Base-by-base conservation (phyloP, 2,329 filamentous ascomycete genomes). In the Acrodontium crateriforme region DNA sequence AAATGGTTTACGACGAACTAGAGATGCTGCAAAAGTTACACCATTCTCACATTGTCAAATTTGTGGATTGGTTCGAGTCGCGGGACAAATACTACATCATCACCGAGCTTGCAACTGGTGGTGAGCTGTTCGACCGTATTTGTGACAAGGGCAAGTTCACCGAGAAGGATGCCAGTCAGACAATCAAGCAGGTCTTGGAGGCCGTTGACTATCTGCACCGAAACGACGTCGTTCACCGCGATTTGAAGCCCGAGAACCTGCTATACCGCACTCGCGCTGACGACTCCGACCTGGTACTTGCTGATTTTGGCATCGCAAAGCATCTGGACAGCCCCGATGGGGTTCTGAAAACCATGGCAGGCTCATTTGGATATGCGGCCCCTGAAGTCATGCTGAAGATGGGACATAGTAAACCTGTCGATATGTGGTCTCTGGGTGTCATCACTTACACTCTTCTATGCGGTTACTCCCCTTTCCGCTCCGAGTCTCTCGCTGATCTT, bases 21-120 rank as follows among this genome's bases (percentile, higher is more conserved):
- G 71, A 84, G 42, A 84, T 98, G 74, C 69, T 98, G 40, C 84
- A 94, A 60, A 72, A 73, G 34, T 72, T 98, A 51, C 71, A 84
- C 51, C 89, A 98, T 55, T 80, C 83, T 29, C 83, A 95, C 58
- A 98, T 98, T 53, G 89, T 98, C 60, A 77, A 78, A 44, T 98
- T 98, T 52, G 79, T 89, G 44, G 89, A 98, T 56, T 98, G 89
- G 87, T 98, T 98, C 53, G 89, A 98, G 62, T 95, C 87, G 31
- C 81, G 84, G 61, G 89, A 98, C 65, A 98, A 98, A 65, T 98
- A 93, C 63, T 98, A 98, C 57, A 95, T 98, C 44, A 85, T 98
- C 45, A 98, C 89, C 17, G 79, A 98, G 58, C 68, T 98, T 31
- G 89, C 89, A 22, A 93, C 82, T 0, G 89, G 89, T 42, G 89